Evolutionary conservation across 2,329 filamentous ascomycete genomes (phyloP), one percentile per base, ranked within the genome.

Genomic region (Colletotrichum horii): DNA sequence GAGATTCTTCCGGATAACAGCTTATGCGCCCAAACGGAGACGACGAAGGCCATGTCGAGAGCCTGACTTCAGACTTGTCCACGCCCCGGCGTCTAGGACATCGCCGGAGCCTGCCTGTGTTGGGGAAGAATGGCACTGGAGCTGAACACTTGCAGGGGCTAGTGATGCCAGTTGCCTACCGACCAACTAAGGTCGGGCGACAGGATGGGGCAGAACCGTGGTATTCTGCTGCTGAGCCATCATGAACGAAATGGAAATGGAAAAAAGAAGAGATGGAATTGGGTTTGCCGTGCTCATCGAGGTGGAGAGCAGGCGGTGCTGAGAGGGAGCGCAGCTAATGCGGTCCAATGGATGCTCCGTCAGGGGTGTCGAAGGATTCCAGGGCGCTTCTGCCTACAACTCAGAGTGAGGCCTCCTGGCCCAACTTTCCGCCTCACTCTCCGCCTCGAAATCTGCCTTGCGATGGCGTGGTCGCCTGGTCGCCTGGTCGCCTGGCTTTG

Each of bases 371-470:
- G 58, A 30, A 32, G 58, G 58, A 61, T 32, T 34, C 1, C 19
- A n/a, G 19, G 26, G 58, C 19, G 58, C 58, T 61, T 34, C 58
- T 34, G 58, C 58, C 58, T 61, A 2, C 24, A 4, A 61, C 28
- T 4, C 2, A 32, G 11, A 1, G 28, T 3, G 28, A 30, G 28
- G 58, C 24, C 58, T 30, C 28, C 58, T 0, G 26, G 8, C 16
- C 19, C 11, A n/a, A 34, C 22, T 61, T 34, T 22, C 28, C 58
- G 58, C 58, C 19, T 61, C 58, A 61, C 58, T 22, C 19, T 87
- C 15, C 22, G 26, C 55, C 55, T 58, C 8, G 26, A 28, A 28
- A 28, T 58, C 14, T 58, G 55, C 55, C 55, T 58, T 2, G 43
- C 15, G 16, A 16, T 7, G 9, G 55, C 55, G 14, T 58, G 24